Percentiles rank a stretch among this genome's conserved stretches.
Conservation (phyloP, 805 yeast genomes). For the Wickerhamiella azyma region DNA sequence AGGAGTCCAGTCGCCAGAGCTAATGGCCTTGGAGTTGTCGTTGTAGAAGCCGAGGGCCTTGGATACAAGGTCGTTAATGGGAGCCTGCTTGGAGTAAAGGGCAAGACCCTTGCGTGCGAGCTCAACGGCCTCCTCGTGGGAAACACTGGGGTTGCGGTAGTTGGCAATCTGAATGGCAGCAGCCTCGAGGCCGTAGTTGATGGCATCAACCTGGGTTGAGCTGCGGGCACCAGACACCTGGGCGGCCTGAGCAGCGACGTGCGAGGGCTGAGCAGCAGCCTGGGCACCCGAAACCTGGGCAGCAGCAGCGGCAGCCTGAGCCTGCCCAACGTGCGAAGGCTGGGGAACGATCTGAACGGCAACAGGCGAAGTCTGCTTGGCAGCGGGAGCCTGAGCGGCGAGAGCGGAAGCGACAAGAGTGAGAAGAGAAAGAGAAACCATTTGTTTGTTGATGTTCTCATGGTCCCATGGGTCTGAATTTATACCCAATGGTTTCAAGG, state of each 20-base stretch:
- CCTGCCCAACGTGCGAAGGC: no score
- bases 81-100: conserved; percentile 6
- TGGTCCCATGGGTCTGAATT: neutral
- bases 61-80: neutral
- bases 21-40: conserved; percentile 1
- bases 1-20: neutral
- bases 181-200: conserved; percentile 1
- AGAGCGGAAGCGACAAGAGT: conserved; percentile 43
- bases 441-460: neutral
- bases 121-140: conserved; percentile 3
- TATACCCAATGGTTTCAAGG: neutral
- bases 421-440: conserved; percentile 5
- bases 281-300: no score
- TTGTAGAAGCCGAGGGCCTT: conserved; percentile 1
- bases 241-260: neutral
- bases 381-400: conserved; percentile 12
- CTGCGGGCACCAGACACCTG: neutral
- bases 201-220: neutral
- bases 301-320: no score
- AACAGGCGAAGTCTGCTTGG: neutral
- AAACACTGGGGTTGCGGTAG: conserved; percentile 2
- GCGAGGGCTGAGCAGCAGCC: neutral
- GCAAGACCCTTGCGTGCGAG: conserved; percentile 3
- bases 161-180: conserved; percentile 6
- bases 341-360: no score